Base-by-base conservation (phyloP, 805 yeast genomes). In the Zygosaccharomyces rouxii region DNA sequence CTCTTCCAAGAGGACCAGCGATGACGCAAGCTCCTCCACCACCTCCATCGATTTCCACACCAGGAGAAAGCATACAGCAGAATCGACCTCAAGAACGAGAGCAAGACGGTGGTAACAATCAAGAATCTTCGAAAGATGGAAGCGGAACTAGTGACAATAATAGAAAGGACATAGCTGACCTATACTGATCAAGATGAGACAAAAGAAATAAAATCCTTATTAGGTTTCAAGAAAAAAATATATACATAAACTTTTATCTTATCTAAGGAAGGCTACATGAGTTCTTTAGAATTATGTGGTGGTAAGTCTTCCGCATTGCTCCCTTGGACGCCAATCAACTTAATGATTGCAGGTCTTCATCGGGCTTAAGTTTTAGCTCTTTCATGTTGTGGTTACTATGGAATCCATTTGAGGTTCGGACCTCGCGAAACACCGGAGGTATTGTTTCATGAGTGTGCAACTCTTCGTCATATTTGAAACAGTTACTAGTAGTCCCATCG, bases 161-260 rank as follows among this genome's bases (percentile, higher is more conserved):
- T 25, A 44, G 49, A 37, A 48, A 50, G 35, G 49, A 51, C 28
- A 41, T 51, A 28, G 54, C 54, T 26, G 54, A 51, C 37, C 40
- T 51, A 1, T 51, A 51, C 49, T 51, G 19, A 33, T 9, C 10
- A 14, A 16, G 37, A 33, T 14, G 40, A 50, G 22, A 35, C 21
- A 19, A 21, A 44, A 28, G 14, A 42, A 18, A 11, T 31, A 16
- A 38, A 35, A 18, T 35, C 35, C 16, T 18, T 35, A 14, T 16
- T 11, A 22, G 40, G 35, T 29, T 29, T 29, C 44, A 41, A 25
- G 14, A 29, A 14, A 33, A 33, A 3, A 33, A 5, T 41, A 41
- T 41, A 18, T 41, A 41, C 37, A 25, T 41, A 41, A 30, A 31
- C 23, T 30, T 22, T 38, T 37, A 44, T 29, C 35, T 44, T 37